These are phyloP conservation scores for Aotearoamyces nothofagi DNA, from an alignment of 2,329 filamentous ascomycete genomes.

Conservation along the genomic window DNA sequence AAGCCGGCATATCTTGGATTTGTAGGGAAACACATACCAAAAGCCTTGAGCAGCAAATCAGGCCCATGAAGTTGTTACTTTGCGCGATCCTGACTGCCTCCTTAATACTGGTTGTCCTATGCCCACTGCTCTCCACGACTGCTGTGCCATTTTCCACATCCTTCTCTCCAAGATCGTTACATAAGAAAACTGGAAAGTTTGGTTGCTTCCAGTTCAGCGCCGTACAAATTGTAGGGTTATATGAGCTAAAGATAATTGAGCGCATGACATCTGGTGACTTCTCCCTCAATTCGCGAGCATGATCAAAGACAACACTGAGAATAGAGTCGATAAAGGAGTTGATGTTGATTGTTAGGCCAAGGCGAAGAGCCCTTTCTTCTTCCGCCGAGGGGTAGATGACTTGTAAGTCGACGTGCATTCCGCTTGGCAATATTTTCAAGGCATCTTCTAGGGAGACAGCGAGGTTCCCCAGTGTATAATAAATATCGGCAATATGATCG, in stretches of 20 bases:
- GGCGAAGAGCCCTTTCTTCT: slow-evolving; percentile 54
- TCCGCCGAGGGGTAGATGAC: slow-evolving; percentile 67
- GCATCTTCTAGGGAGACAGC: slow-evolving; percentile 72
- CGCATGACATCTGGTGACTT: slow-evolving; percentile 57
- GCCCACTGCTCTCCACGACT: slow-evolving; percentile 36
- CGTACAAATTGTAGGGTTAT: slow-evolving; percentile 79
- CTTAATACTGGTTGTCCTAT: slow-evolving; percentile 74
- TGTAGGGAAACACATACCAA: slow-evolving; percentile 43
- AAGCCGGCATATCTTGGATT: neutral
- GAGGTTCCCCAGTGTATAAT: slow-evolving; percentile 56
- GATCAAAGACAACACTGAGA: slow-evolving; percentile 76
- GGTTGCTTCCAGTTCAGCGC: slow-evolving; percentile 99
- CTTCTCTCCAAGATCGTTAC: slow-evolving; percentile 72
- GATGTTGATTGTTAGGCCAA: slow-evolving; percentile 66
- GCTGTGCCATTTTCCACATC: slow-evolving; percentile 16
- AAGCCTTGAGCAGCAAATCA: slow-evolving; percentile 78
- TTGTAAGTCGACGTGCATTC: slow-evolving; percentile 84
- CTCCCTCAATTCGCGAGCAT: slow-evolving; percentile 57
- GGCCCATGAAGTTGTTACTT: slow-evolving; percentile 95
- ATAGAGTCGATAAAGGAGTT: slow-evolving; percentile 78
- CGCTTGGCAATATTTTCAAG: slow-evolving; percentile 56
- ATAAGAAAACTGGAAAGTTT: slow-evolving; percentile 91
- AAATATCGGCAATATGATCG: slow-evolving; percentile 46
- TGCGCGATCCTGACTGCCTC: slow-evolving; percentile 87
- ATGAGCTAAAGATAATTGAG: slow-evolving; percentile 88